Conservation (phyloP, 768 basidiomycete genomes). For the Lactifluus piperatus region DNA sequence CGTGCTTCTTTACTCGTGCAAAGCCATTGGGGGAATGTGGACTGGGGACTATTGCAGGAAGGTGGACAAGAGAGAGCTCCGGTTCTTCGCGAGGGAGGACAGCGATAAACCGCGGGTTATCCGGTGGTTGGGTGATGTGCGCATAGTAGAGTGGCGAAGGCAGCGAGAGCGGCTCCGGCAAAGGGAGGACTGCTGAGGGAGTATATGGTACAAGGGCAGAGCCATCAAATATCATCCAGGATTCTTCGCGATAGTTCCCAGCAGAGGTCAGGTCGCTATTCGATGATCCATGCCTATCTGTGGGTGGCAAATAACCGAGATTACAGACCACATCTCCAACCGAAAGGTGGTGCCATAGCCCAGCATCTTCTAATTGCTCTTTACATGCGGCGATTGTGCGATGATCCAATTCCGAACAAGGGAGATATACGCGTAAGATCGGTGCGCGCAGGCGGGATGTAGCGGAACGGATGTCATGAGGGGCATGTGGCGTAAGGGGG, state of each 20-base stretch:
- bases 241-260: slow-evolving; percentile 23
- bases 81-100: slow-evolving; percentile 26
- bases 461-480: slow-evolving; percentile 57
- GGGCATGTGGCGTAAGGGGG: slow-evolving; percentile 24
- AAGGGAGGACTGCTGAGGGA: slow-evolving; percentile 44
- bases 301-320: slow-evolving; percentile 61
- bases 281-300: slow-evolving; percentile 14
- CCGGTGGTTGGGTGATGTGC: slow-evolving; percentile 44
- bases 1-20: slow-evolving; percentile 50
- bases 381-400: slow-evolving; percentile 49
- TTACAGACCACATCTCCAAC: slow-evolving; percentile 75
- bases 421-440: slow-evolving; percentile 65
- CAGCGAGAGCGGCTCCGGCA: slow-evolving; percentile 49
- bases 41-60: slow-evolving; percentile 43
- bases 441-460: slow-evolving; percentile 60
- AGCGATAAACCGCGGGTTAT: slow-evolving; percentile 26
- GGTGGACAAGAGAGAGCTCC: slow-evolving; percentile 39
- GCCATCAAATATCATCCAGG: slow-evolving; percentile 75
- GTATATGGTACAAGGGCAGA: slow-evolving; percentile 48
- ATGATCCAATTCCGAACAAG: slow-evolving; percentile 48
- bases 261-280: slow-evolving; percentile 17
- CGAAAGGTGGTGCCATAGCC: slow-evolving; percentile 68
- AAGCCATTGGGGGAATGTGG: slow-evolving; percentile 52
- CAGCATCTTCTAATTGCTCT: slow-evolving; percentile 55
- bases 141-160: slow-evolving; percentile 72